Base-by-base conservation (phyloP, 768 basidiomycete genomes). In the Pisolithus albus region DNA sequence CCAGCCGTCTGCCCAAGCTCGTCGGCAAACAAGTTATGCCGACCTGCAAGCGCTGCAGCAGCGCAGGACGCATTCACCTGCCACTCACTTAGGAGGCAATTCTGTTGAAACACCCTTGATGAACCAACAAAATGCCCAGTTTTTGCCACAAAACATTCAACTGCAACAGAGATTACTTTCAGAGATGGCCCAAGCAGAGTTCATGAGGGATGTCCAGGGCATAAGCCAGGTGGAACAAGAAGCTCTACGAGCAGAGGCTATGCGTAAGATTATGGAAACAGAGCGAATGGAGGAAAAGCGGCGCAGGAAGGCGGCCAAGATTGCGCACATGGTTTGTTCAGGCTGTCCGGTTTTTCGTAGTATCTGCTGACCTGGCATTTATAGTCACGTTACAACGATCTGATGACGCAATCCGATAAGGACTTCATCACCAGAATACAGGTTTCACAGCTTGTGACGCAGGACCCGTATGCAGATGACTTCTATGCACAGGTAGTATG, bases 371-470 rank as follows among this genome's bases (percentile, higher is more conserved):
- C 52, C 34, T 34, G 24, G 24, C 38, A 57, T 32, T 18, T 56
- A 8, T 48, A 92, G 92, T 82, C 92, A 54, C 83, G 89, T 53
- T 93, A 93, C 63, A 95, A 95, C 59, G 91, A 93, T 66, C 77
- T 94, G 36, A 95, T 95, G 92, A 92, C 92, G 3, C 92, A 93
- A 70, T 93, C 90, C 10, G 96, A 99, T 76, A 98, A 98, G 72
- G 96, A 98, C 64, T 99, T 98, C 65, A 98, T 99, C 70, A 98
- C 96, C 34, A 84, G 96, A 23, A 98, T 99, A 56, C 96, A 99
- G 68, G 91, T 99, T 32, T 97, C 95, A 1, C 96, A 98, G 63
- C 86, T 98, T 39, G 93, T 96, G 41, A 95, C 93, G 6, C 86
- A 90, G 62, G 96, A 99, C 70, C 96, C 96, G 0, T 98, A 95